A percentile compares a stretch with the other conserved stretches of the same genome.
phyloP scores from a whole-genome alignment of 164 flowering plant species.

The Macadamia integrifolia region DNA sequence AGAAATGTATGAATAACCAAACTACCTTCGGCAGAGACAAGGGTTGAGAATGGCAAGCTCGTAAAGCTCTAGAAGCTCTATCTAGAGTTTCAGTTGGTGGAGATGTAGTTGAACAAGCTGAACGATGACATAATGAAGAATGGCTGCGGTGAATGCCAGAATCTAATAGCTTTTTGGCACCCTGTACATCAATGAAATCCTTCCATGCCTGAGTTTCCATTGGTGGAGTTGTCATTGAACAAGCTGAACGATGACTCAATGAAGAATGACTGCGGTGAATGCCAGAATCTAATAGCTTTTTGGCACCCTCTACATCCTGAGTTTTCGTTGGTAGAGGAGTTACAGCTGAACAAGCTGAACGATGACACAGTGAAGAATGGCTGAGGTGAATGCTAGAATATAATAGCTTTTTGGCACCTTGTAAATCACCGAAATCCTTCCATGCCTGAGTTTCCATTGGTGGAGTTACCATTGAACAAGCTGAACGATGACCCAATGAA shows the following conservation, averaged over 20 bases:
- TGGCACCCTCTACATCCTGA: too few species aligned
- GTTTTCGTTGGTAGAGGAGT: conserved; percentile 47
- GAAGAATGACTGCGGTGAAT: too few species aligned
- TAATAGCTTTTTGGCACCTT: conserved; percentile 27
- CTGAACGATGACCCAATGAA: too few species aligned
- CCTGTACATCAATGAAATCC: too few species aligned
- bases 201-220: conserved; percentile 19
- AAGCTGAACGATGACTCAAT: conserved; percentile 35
- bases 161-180: too few species aligned
- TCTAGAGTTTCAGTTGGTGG: conserved; percentile 28
- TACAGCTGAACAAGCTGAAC: conserved; percentile 37
- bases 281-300: too few species aligned
- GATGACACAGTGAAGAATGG: conserved; percentile 71
- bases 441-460: conserved; percentile 21
- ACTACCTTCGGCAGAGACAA: conserved; percentile 73
- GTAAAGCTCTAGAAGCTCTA: conserved; percentile 46
- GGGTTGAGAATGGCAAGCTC: conserved; percentile 87
- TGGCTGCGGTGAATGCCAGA: too few species aligned
- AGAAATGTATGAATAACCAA: background rate
- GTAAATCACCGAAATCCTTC: conserved; percentile 24
- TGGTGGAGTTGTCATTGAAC: conserved; percentile 44
- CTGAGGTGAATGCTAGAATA: conserved; percentile 67
- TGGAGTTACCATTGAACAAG: too few species aligned
- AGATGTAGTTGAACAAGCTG: too few species aligned
- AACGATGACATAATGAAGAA: too few species aligned